Evolutionary conservation across 345 rosid species (phyloP), one percentile per base, ranked within the genome.

Genomic region (Acer yangbiense): DNA sequence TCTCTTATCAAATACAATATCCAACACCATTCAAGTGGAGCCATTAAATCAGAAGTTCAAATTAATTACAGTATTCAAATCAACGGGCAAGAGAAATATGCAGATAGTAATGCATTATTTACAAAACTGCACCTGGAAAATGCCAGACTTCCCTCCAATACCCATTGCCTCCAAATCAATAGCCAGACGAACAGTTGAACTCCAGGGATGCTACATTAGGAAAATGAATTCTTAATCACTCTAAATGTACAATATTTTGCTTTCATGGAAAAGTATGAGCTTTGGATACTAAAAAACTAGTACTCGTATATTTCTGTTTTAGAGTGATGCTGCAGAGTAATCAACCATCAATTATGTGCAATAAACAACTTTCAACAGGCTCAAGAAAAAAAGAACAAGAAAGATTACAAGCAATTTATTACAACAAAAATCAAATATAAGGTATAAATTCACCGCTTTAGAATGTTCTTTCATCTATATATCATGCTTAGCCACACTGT

Each of bases 91-190:
- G 20, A 74, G 27, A 16, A 41, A 60, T 68, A 63, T 27, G 35
- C 25, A 29, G 48, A 54, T 25, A 65, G 63, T 66, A 17, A 69
- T 55, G 48, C 70, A 21, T 65, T 77, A 46, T 46, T 55, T 55
- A 74, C 35, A 73, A 73, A 66, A 78, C 46, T 48, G 67, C 69
- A 96, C 99, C 99, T 96, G 98, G 82, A 96, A 96, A 82, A 96
- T 60, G 77, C 82, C 55, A 14, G 99, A 92, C 87, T 90, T 93
- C 71, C 98, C 98, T 67, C 98, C 98, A 48, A 88, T 73, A 52
- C 98, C 98, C 98, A 95, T 95, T 76, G 98, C 97, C 86, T 95
- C 98, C 83, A 95, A 79, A 88, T 95, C 98, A 79, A 95, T 68
- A 79, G 97, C 99, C 87, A 91, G 58, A 54, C 84, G 91, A 79